A percentile compares a stretch with the other conserved stretches of the same genome.
Conservation (phyloP, 2,329 filamentous ascomycete genomes). For the Fusarium sp. region DNA sequence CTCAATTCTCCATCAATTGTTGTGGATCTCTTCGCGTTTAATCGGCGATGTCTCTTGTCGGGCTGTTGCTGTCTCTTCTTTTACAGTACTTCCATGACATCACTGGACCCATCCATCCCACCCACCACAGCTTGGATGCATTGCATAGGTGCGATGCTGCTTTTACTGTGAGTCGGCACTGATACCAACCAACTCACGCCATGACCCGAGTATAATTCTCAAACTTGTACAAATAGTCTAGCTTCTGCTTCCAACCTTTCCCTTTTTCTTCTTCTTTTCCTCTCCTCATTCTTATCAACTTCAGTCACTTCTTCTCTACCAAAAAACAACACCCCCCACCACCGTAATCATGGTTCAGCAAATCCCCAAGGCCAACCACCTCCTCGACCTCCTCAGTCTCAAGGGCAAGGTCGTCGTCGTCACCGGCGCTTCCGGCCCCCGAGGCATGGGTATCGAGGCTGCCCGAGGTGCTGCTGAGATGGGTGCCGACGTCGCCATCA, state of each 20-base stretch:
- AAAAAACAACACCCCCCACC: constrained; percentile 1
- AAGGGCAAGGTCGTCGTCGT: constrained; percentile 80
- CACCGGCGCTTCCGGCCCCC: constrained; percentile 76
- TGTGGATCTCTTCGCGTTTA: constrained; percentile 7
- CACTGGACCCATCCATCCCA: constrained; percentile 44
- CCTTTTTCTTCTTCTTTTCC: not conserved
- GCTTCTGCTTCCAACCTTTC: not conserved
- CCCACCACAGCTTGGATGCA: constrained; percentile 9
- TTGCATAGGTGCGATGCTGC: constrained; percentile 13
- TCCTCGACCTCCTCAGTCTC: constrained; percentile 77
- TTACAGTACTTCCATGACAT: constrained; percentile 41
- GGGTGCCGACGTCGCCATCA: constrained; percentile 77
- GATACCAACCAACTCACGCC: constrained; percentile 8
- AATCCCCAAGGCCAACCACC: constrained; percentile 67
- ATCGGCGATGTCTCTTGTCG: constrained; percentile 31
- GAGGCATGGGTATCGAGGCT: constrained; percentile 77
- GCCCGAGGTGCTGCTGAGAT: constrained; percentile 78
- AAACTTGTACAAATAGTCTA: constrained; percentile 35
- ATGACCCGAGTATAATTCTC: constrained; percentile 1
- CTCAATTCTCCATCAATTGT: constrained; percentile 6
- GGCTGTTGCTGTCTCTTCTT: not conserved
- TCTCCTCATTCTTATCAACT: constrained; percentile 12
- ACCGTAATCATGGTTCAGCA: constrained; percentile 62
- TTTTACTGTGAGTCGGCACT: not conserved
- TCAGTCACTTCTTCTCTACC: not conserved